Percentiles rank a stretch among this genome's conserved stretches.
These are phyloP conservation scores for Suhomyces terraborum DNA, from an alignment of 1,139 yeast species.

Conservation along the genomic window DNA sequence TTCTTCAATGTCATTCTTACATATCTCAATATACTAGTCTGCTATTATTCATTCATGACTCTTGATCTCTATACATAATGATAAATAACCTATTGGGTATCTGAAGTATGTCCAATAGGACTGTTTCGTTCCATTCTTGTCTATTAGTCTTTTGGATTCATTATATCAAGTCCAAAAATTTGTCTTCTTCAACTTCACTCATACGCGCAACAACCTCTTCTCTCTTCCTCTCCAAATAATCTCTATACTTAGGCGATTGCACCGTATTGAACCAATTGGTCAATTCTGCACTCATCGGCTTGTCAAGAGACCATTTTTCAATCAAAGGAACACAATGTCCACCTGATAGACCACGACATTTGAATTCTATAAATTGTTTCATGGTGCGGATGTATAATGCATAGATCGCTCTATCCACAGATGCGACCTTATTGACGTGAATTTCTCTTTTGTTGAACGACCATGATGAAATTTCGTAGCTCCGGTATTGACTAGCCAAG, in stretches of 20 bases:
- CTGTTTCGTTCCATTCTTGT: no score
- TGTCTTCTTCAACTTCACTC: constrained; percentile 30
- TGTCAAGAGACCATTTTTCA: constrained; percentile 41
- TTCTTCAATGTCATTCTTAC: no score
- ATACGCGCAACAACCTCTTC: constrained; percentile 31
- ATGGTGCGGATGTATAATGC: constrained; percentile 30
- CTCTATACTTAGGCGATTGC: constrained; percentile 25
- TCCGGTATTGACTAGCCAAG: constrained; percentile 26
- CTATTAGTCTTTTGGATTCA: not conserved
- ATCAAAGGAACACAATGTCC: constrained; percentile 39
- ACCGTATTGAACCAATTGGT: constrained; percentile 25
- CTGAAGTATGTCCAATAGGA: no score
- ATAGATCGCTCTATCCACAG: constrained; percentile 23
- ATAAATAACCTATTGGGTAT: not conserved
- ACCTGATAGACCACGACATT: constrained; percentile 30
- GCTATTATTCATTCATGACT: not conserved
- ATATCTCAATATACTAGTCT: no score
- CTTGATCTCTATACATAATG: not conserved
- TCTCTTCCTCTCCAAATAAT: constrained; percentile 31
- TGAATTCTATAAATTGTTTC: constrained; percentile 30
- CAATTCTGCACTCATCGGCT: constrained; percentile 29
- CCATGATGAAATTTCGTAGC: constrained; percentile 22
- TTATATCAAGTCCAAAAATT: constrained; percentile 36
- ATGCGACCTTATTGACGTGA: constrained; percentile 16
- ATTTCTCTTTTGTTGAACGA: constrained; percentile 31